phyloP scores from a whole-genome alignment of 148 eudicot genomes.

The Chenopodium berlandieri region DNA sequence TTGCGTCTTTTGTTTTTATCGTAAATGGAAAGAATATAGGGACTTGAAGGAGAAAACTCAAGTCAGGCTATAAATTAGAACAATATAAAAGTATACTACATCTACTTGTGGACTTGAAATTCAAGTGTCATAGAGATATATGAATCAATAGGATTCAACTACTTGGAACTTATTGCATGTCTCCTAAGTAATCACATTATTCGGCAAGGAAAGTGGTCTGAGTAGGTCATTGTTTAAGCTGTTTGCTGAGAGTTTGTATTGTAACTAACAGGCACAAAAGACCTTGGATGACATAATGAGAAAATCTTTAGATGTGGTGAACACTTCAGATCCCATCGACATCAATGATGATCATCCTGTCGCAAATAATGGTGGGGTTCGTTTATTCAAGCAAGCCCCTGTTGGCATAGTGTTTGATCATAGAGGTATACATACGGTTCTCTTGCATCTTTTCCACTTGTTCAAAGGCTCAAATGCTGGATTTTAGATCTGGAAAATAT shows the following conservation, averaged over 20 bases:
- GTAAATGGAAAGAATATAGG: too few relatives aligned
- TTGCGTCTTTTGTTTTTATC: too few relatives aligned
- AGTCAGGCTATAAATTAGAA: too few relatives aligned
- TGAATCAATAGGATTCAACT: not conserved
- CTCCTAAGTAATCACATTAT: not conserved
- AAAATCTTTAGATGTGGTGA: constrained; percentile 56
- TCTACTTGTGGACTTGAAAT: too few relatives aligned
- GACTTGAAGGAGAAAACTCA: too few relatives aligned
- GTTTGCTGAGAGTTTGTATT: not conserved
- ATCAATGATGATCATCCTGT: constrained; percentile 28
- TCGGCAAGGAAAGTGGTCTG: too few relatives aligned
- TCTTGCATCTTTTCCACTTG: not conserved
- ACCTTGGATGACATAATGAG: constrained; percentile 61
- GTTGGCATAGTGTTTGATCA: constrained; percentile 82
- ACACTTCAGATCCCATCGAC: constrained; percentile 24
- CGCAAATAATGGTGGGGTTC: constrained; percentile 49
- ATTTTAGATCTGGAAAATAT: not conserved
- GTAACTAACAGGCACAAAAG: constrained; percentile 60
- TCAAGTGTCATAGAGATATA: not conserved
- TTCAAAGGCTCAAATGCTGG: not conserved
- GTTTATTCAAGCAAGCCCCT: constrained; percentile 74
- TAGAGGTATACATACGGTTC: constrained; percentile 33
- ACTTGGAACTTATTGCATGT: not conserved
- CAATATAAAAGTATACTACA: too few relatives aligned
- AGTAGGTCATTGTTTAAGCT: not conserved